Evolutionary conservation across 768 basidiomycete species (phyloP), one percentile per base, ranked within the genome.

Genomic region (Trametopsis cervina): DNA sequence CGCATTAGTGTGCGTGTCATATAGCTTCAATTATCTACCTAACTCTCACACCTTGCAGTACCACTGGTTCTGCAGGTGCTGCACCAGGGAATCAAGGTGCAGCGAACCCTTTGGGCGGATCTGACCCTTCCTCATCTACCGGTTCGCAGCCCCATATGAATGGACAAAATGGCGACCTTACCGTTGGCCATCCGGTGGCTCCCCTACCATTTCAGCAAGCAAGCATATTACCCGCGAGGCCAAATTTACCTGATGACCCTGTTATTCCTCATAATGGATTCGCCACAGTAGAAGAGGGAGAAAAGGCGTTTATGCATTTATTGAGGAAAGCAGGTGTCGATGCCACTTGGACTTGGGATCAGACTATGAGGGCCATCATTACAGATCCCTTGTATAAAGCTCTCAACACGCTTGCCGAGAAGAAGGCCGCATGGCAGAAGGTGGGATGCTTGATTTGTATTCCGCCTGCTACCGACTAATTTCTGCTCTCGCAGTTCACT

Each of bases 361-460:
- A 89, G 69, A 92, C 93, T 44, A 96, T 98, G 89, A 80, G 94
- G 62, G 87, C 90, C 58, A 92, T 96, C 66, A 95, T 99, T 67
- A 97, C 92, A 58, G 95, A 98, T 72, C 95, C 96, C 38, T 67
- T 96, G 55, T 99, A 97, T 71, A 94, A 91, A 70, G 86, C 92
- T 38, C 74, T 99, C 51, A 88, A 87, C 62, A 91, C 87, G 39
- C 75, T 97, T 41, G 91, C 91, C 13, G 93, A 99, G 69, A 94
- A 93, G 71, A 98, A 96, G 69, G 72, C 82, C 46, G 81, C 85
- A 47, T 99, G 89, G 80, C 89, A 94, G 67, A 92, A 93, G 78
- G 93, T 91, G 46, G 33, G 77, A 12, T 47, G n/a, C 23, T 37
- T 22, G 17, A 11, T 15, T 44, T 24, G 21, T 12, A 11, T n/a